Base-by-base conservation (phyloP, 768 basidiomycete genomes). In the Filobasidium floriforme region DNA sequence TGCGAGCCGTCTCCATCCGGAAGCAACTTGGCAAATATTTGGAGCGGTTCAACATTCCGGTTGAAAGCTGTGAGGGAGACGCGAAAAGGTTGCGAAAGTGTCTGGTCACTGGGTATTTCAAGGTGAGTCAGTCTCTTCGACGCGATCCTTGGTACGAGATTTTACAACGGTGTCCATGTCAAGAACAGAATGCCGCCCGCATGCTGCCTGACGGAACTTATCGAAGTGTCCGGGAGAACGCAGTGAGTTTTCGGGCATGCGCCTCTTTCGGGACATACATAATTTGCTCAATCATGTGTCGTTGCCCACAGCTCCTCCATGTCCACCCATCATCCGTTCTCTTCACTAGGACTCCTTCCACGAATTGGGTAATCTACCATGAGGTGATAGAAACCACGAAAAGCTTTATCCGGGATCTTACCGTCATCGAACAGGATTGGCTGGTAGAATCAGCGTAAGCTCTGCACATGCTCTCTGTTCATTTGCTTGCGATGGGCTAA, bases 341-440 rank as follows among this genome's bases (percentile, higher is more conserved):
- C 61, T 98, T 98, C 75, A 96, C 91, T 0, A 81, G 96, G 51
- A 92, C 90, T 73, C 89, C 96, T 10, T 84, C 86, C 26, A 88
- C 88, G 0, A 89, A 90, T 7, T 97, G 92, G 90, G 89, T 99
- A 3, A 82, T 99, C 10, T 97, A 88, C 73, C 92, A 97, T 72
- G 92, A 97, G 76, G 87, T 96, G 81, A 88, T 97, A 73, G 94
- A 98, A 78, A 97, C 96, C 0, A 93, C 91, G 70, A 96, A 92
- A 75, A 87, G 86, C 49, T 93, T 96, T 75, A 96, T 99, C 73
- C 85, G 89, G 26, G 87, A 97, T 69, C 77, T 97, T 41, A 96
- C 94, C 0, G 91, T 93, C 72, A 90, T 97, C 52, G 92, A 97
- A 73, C 87, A 92, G 46, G 93, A 98, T 72, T 98, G 94, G 94